Evolutionary conservation across 1,284 basidiomycete species (phyloP).

Genomic region (Afroboletus lepidellus): DNA sequence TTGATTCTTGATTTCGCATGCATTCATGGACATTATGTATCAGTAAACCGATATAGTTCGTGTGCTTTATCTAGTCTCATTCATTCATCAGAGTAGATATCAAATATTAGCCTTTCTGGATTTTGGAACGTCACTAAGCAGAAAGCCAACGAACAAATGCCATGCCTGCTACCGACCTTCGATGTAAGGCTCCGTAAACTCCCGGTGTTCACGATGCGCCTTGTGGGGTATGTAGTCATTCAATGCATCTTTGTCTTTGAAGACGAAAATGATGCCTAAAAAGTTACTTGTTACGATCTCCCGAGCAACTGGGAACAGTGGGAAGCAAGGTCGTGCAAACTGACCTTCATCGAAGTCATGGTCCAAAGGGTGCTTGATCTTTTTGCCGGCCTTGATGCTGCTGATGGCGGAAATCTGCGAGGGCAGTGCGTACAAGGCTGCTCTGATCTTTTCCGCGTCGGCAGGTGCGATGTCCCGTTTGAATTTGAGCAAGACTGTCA

Average conservation of each 20-base stretch:
- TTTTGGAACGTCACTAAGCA: not conserved
- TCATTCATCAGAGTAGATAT: constrained; percentile 19
- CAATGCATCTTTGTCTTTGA: constrained; percentile 18
- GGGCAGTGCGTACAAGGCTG: constrained; percentile 7
- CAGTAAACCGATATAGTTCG: not conserved
- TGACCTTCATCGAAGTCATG: constrained; percentile 28
- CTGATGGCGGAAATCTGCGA: constrained; percentile 20
- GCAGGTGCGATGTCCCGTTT: constrained; percentile 11
- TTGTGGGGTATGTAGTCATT: constrained; percentile 18
- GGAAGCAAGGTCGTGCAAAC: constrained; percentile 14
- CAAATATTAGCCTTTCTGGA: constrained; percentile 27
- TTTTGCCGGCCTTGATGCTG: constrained; percentile 14
- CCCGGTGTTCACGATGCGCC: constrained; percentile 16
- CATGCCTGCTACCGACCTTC: constrained; percentile 16
- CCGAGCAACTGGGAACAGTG: too few species aligned
- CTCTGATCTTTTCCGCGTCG: constrained; percentile 11
- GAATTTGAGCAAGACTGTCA: constrained; percentile 23
- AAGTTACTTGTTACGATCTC: not conserved
- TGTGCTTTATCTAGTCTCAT: not conserved
- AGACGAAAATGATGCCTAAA: constrained; percentile 23
- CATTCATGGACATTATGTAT: constrained; percentile 8
- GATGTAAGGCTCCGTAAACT: constrained; percentile 10
- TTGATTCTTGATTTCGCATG: not conserved
- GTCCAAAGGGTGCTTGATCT: constrained; percentile 19
- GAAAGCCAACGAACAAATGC: not conserved